Percentiles rank a stretch among this genome's conserved stretches.
Evolutionary conservation across 75 land plant species (phyloP).

Genomic region (Ceratopteris richardii): DNA sequence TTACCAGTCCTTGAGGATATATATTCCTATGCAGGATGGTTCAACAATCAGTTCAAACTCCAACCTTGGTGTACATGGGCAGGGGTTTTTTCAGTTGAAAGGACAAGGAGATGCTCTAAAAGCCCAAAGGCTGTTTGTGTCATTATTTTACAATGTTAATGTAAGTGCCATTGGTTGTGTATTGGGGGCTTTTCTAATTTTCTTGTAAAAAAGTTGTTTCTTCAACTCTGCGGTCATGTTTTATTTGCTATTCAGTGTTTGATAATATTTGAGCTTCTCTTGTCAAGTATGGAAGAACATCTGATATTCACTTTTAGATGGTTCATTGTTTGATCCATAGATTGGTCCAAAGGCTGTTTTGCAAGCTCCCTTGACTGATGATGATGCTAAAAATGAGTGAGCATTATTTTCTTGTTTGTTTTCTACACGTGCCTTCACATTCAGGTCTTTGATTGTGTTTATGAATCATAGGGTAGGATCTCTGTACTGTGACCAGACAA

Average conservation of each 20-base stretch:
- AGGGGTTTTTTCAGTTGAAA: conserved; percentile 71
- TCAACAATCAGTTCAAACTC: conserved; percentile 79
- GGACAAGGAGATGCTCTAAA: conserved; percentile 82
- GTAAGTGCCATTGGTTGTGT: conserved; percentile 32
- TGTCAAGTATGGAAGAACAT: too few relatives aligned
- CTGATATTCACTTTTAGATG: too few relatives aligned
- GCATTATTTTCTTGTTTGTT: conserved; percentile 9
- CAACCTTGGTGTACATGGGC: conserved; percentile 95
- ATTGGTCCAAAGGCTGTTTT: conserved; percentile 80
- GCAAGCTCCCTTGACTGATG: conserved; percentile 75
- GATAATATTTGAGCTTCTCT: too few relatives aligned
- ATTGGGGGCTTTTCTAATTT: too few relatives aligned
- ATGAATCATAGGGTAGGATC: conserved; percentile 69
- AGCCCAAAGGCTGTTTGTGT: conserved; percentile 75
- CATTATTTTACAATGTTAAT: conserved; percentile 70
- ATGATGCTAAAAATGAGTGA: conserved; percentile 53
- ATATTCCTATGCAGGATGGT: conserved; percentile 38
- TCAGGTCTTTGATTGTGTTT: conserved; percentile 4
- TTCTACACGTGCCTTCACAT: not conserved
- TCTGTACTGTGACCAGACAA: conserved; percentile 56
- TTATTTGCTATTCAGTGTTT: too few relatives aligned
- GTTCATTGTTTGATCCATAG: conserved; percentile 31
- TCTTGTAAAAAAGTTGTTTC: too few relatives aligned
- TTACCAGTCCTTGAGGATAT: not conserved
- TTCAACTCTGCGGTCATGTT: too few relatives aligned